These are phyloP conservation scores for Globisporangium megalacanthum DNA, from an alignment of 352 stramenopile species.

Conservation along the genomic window DNA sequence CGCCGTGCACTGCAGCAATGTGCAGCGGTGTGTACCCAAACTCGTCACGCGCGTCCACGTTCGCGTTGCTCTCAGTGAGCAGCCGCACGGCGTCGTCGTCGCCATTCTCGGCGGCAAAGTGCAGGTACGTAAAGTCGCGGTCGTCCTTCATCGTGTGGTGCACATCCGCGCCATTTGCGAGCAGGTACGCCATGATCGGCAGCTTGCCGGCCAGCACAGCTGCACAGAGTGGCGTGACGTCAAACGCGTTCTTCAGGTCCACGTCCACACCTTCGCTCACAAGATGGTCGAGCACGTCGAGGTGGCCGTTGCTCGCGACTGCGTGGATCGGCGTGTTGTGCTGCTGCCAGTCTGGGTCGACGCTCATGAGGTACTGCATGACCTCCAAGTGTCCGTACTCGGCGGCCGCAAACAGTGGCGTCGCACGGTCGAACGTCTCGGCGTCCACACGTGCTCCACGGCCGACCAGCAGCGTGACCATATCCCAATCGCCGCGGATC, in stretches of 20 bases:
- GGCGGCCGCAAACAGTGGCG: slow-evolving; percentile 12
- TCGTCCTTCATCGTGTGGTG: slow-evolving; percentile 13
- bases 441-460: slow-evolving; percentile 9
- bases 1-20: slow-evolving; percentile 19
- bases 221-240: slow-evolving; percentile 14
- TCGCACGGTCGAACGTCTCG: slow-evolving; percentile 8
- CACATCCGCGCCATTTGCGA: slow-evolving; percentile 16
- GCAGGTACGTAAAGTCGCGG: slow-evolving; percentile 16
- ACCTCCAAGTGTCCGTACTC: slow-evolving; percentile 16
- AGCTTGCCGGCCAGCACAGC: slow-evolving; percentile 10
- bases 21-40: slow-evolving; percentile 25
- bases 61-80: slow-evolving; percentile 18
- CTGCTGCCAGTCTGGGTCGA: slow-evolving; percentile 5
- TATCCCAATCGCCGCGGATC: slow-evolving; percentile 8
- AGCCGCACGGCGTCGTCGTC: slow-evolving; percentile 16
- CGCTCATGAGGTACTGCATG: slow-evolving; percentile 7
- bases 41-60: slow-evolving; percentile 12
- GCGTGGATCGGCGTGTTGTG: slow-evolving; percentile 12
- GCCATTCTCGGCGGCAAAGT: slow-evolving; percentile 26
- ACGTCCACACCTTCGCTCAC: slow-evolving; percentile 8
- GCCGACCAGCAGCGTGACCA: slow-evolving; percentile 11
- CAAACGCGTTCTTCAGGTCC: slow-evolving; percentile 10
- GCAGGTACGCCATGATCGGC: slow-evolving; percentile 9
- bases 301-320: slow-evolving; percentile 13
- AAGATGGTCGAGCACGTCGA: slow-evolving; percentile 14